Percentiles rank a stretch among this genome's conserved stretches.
Conservation (phyloP, 1,284 basidiomycete species). For the Boletellus dicymbophilus region DNA sequence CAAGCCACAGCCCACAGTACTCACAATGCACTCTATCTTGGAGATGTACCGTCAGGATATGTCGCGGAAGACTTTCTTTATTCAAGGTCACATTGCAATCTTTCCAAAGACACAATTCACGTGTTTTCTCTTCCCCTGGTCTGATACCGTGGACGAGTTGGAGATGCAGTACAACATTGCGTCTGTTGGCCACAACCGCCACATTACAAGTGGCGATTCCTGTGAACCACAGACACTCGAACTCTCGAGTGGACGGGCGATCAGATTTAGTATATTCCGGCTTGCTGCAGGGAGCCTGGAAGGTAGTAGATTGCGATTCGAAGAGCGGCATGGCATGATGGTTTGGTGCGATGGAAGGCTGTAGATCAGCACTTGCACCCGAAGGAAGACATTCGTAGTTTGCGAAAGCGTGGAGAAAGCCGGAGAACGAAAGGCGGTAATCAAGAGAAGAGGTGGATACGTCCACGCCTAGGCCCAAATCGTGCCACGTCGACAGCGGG, state of each 20-base stretch:
- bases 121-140: slow-evolving; percentile 22
- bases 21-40: slow-evolving; percentile 12
- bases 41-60: slow-evolving; percentile 22
- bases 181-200: slow-evolving; percentile 13
- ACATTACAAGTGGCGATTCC: slow-evolving; percentile 1
- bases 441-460: no score
- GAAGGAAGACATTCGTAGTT: neutral
- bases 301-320: neutral
- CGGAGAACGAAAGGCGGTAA: no score
- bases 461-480: no score
- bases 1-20: slow-evolving; percentile 16
- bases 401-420: neutral
- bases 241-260: neutral
- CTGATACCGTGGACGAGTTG: slow-evolving; percentile 13
- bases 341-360: neutral
- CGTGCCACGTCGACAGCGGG: no score
- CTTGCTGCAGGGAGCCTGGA: neutral
- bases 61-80: slow-evolving; percentile 26
- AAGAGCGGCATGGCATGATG: neutral
- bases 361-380: neutral
- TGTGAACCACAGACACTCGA: slow-evolving; percentile 16
- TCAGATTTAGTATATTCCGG: neutral
- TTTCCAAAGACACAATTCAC: slow-evolving; percentile 17
- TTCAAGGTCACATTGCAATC: slow-evolving; percentile 17
- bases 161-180: slow-evolving; percentile 17